Conservation (phyloP, 129 eudicot genomes). For the Lonicera japonica region DNA sequence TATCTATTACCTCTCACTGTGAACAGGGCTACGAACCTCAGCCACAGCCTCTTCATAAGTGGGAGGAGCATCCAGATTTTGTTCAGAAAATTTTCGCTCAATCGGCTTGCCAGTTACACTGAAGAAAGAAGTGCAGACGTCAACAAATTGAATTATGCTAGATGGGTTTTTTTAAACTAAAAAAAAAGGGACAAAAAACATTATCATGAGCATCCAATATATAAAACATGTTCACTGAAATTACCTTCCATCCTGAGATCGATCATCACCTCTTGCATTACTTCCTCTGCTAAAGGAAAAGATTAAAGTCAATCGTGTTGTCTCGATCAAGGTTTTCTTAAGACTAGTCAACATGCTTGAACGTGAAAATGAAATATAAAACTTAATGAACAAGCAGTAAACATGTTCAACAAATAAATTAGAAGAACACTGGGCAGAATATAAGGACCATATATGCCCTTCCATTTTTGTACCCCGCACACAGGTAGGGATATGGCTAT, state of each 20-base stretch:
- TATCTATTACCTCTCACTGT: conserved; percentile 55
- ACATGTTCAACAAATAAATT: not conserved
- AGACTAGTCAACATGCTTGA: not conserved
- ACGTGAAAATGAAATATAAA: not conserved
- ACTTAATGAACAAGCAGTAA: not conserved
- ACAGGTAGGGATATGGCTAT: not conserved
- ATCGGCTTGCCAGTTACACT: conserved; percentile 34
- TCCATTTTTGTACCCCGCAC: not conserved
- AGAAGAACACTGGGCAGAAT: not conserved
- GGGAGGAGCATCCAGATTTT: conserved; percentile 63
- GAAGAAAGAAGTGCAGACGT: not conserved
- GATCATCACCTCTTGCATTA: conserved; percentile 63
- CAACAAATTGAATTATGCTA: conserved; percentile 1
- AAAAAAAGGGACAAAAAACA: not conserved
- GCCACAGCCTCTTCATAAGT: conserved; percentile 84
- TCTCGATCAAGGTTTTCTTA: not conserved
- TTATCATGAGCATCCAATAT: not conserved
- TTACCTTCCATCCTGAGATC: conserved; percentile 86
- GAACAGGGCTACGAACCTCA: conserved; percentile 55
- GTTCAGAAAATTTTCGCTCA: conserved; percentile 65
- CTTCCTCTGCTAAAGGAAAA: conserved; percentile 56
- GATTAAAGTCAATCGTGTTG: conserved; percentile 1
- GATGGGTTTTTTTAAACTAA: too few species aligned
- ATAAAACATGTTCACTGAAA: conserved; percentile 1
- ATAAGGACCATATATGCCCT: too few species aligned